These are phyloP conservation scores for Persicaria maculosa DNA, from an alignment of 148 eudicot genomes.

Conservation along the genomic window DNA sequence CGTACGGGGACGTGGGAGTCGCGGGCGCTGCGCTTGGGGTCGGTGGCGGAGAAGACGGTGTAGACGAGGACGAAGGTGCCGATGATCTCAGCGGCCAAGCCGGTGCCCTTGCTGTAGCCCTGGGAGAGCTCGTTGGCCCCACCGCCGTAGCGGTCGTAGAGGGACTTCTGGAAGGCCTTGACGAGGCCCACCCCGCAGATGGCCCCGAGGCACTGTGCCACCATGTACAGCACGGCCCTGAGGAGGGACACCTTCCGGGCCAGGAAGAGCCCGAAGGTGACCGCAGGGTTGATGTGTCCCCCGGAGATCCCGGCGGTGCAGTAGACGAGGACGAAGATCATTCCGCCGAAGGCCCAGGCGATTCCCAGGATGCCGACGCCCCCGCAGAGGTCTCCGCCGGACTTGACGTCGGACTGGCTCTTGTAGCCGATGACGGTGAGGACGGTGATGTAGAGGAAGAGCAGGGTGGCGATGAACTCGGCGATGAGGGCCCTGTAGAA, in stretches of 20 bases:
- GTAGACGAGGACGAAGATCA: conserved; percentile 15
- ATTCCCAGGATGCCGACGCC: conserved; percentile 12
- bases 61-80: conserved; percentile 12
- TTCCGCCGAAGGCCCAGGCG: conserved; percentile 15
- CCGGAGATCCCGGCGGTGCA: conserved; percentile 17
- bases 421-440: conserved; percentile 13
- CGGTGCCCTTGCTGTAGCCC: conserved; percentile 10
- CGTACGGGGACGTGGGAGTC: conserved; percentile 13
- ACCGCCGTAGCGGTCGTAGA: conserved; percentile 4
- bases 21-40: conserved; percentile 11
- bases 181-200: conserved; percentile 7
- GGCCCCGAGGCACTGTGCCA: conserved; percentile 12
- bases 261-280: conserved; percentile 9
- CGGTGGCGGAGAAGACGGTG: conserved; percentile 17
- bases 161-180: conserved; percentile 4
- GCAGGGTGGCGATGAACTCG: conserved; percentile 15
- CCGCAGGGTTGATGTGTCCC: conserved; percentile 14
- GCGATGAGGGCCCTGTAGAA: conserved; percentile 21
- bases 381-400: background rate
- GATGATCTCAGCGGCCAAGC: conserved; percentile 10
- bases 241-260: conserved; percentile 10
- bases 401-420: conserved; percentile 2
- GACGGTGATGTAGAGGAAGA: conserved; percentile 14
- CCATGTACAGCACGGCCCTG: background rate
- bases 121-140: conserved; percentile 1